These are phyloP conservation scores for Podospora sp. DNA, from an alignment of 495 filamentous ascomycete species.

Conservation along the genomic window DNA sequence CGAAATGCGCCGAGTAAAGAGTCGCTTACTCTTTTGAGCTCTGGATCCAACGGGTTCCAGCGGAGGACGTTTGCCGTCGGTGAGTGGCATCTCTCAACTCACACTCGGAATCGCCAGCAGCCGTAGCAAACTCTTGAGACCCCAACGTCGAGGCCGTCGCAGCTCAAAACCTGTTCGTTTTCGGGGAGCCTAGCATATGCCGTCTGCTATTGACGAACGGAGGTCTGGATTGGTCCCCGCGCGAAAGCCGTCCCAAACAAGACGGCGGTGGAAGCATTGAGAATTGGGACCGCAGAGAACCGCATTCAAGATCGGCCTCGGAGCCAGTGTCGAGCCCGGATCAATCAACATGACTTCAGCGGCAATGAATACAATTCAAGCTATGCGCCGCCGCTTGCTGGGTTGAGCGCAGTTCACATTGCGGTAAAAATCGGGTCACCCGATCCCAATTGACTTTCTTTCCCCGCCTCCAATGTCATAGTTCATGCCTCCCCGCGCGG, in stretches of 20 bases:
- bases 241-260: neutral
- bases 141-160: neutral
- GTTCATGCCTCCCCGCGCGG: neutral
- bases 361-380: neutral
- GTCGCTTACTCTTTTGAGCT: neutral
- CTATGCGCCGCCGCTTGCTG: neutral
- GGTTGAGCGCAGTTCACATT: neutral
- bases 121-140: neutral
- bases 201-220: neutral
- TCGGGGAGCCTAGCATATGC: constrained; percentile 6
- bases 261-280: constrained; percentile 1
- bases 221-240: constrained; percentile 6
- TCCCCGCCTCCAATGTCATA: neutral
- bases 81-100: neutral
- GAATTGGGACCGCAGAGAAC: neutral
- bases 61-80: neutral
- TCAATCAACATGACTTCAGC: constrained; percentile 4
- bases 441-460: neutral
- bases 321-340: constrained; percentile 5
- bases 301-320: constrained; percentile 12
- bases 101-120: neutral
- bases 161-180: neutral
- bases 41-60: neutral
- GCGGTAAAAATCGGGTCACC: neutral
- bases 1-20: neutral